A percentile compares a stretch with the other conserved stretches of the same genome.
These are phyloP conservation scores for Pseudocercospora macadamiae DNA, from an alignment of 2,329 filamentous ascomycete genomes.

Conservation along the genomic window DNA sequence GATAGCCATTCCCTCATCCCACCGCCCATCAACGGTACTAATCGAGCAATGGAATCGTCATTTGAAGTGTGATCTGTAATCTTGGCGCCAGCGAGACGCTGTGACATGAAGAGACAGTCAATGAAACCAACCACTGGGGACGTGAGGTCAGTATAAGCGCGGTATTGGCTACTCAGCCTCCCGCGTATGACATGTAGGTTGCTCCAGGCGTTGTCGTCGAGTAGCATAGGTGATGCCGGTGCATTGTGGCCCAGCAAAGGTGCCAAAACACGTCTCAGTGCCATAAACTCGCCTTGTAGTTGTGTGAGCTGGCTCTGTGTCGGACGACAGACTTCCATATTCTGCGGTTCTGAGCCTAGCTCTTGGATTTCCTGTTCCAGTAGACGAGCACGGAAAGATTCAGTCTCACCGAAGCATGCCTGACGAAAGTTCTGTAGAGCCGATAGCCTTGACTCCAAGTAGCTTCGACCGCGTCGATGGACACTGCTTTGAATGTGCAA, in stretches of 20 bases:
- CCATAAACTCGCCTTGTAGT: slow-evolving; percentile 76
- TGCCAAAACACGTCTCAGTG: slow-evolving; percentile 29
- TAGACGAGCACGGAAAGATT: slow-evolving; percentile 67
- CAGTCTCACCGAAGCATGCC: slow-evolving; percentile 67
- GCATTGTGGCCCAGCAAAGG: slow-evolving; percentile 9
- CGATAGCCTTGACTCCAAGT: slow-evolving; percentile 60
- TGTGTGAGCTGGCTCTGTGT: slow-evolving; percentile 66
- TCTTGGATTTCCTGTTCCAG: slow-evolving; percentile 64
- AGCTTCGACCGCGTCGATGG: slow-evolving; percentile 58
- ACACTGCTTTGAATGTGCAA: slow-evolving; percentile 65
- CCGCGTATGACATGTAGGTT: slow-evolving; percentile 63
- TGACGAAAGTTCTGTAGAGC: slow-evolving; percentile 68
- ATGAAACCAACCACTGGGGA: slow-evolving; percentile 77
- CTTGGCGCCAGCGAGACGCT: slow-evolving; percentile 18
- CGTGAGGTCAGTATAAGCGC: slow-evolving; percentile 83
- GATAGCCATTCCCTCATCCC: slow-evolving; percentile 25
- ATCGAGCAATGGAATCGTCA: slow-evolving; percentile 1
- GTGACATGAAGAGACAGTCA: slow-evolving; percentile 62
- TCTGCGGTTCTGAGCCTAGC: slow-evolving; percentile 68
- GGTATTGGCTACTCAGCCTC: slow-evolving; percentile 70
- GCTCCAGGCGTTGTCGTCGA: slow-evolving; percentile 29
- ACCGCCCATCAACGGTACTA: slow-evolving; percentile 32
- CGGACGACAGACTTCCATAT: slow-evolving; percentile 73
- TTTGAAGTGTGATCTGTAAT: neutral
- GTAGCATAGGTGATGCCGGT: neutral